phyloP scores from a whole-genome alignment of 495 filamentous ascomycete species.

The Daldinia childiae region DNA sequence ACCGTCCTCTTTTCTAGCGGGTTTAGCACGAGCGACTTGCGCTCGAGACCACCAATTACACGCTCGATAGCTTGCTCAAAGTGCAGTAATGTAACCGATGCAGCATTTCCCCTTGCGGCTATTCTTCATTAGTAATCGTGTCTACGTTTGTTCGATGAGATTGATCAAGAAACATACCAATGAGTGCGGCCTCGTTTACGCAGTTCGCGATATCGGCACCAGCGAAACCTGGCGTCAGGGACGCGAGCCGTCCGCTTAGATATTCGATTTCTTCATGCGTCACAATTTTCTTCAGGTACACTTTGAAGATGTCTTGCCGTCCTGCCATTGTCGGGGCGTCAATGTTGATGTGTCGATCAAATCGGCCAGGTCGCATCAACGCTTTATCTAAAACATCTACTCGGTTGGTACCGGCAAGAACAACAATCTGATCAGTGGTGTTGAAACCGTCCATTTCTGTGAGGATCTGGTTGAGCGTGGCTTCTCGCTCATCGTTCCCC shows the following conservation, averaged over 20 bases:
- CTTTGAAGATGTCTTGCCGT: constrained; percentile 92
- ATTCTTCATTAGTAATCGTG: constrained; percentile 48
- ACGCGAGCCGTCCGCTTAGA: constrained; percentile 84
- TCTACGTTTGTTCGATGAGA: neutral
- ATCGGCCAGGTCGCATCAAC: constrained; percentile 94
- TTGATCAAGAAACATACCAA: constrained; percentile 71
- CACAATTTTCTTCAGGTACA: constrained; percentile 91
- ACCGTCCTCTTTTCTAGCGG: constrained; percentile 94
- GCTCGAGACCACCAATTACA: constrained; percentile 94
- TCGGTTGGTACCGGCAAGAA: constrained; percentile 96
- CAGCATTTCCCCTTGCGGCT: constrained; percentile 85
- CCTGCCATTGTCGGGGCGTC: constrained; percentile 97
- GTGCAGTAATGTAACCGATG: constrained; percentile 81
- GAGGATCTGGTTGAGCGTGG: constrained; percentile 95
- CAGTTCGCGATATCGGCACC: constrained; percentile 98
- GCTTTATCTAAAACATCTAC: constrained; percentile 94
- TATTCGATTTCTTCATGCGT: constrained; percentile 89
- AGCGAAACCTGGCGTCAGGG: constrained; percentile 93
- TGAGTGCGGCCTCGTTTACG: constrained; percentile 95
- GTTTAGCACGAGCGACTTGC: constrained; percentile 90
- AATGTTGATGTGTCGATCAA: constrained; percentile 94
- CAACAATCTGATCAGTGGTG: constrained; percentile 94
- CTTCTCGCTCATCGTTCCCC: constrained; percentile 96
- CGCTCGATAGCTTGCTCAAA: constrained; percentile 98
- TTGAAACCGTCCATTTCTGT: constrained; percentile 99